These are phyloP conservation scores for Fermentozyma sake DNA, from an alignment of 1,139 yeast genomes.

Conservation along the genomic window DNA sequence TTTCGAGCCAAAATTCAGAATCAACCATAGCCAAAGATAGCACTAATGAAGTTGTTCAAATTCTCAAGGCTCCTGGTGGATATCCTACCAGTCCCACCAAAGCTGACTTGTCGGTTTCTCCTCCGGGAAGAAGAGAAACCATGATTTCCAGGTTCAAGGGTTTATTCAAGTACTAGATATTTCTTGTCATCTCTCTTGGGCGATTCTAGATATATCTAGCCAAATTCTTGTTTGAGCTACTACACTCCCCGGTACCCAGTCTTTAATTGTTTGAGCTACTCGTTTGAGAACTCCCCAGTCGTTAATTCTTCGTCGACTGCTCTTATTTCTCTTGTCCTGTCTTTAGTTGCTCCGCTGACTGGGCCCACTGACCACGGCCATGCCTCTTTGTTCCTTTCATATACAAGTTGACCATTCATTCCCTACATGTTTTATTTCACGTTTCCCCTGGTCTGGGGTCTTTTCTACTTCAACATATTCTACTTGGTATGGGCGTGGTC, in stretches of 20 bases:
- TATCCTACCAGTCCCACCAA: conserved; percentile 16
- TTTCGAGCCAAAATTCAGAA: conserved; percentile 6
- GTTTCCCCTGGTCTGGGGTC: too few relatives aligned
- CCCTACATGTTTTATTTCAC: too few relatives aligned
- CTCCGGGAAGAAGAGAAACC: conserved; percentile 20
- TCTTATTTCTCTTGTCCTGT: too few relatives aligned
- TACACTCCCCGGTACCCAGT: background rate
- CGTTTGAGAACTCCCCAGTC: too few relatives aligned
- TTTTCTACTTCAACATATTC: too few relatives aligned
- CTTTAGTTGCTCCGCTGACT: too few relatives aligned
- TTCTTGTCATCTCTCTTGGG: conserved; percentile 1
- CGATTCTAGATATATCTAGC: conserved; percentile 1
- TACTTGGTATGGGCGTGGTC: too few relatives aligned
- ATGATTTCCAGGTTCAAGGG: conserved; percentile 31
- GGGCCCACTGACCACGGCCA: too few relatives aligned
- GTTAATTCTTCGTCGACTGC: too few relatives aligned
- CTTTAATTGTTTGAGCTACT: background rate
- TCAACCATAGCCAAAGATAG: conserved; percentile 5
- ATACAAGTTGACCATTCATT: too few relatives aligned
- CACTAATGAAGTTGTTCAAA: conserved; percentile 3
- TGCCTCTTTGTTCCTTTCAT: too few relatives aligned
- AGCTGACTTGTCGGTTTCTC: conserved; percentile 4
- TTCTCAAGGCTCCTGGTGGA: conserved; percentile 20
- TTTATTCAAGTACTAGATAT: conserved; percentile 24
- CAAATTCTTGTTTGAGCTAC: conserved; percentile 3